Percentiles rank a stretch among this genome's conserved stretches.
These are phyloP conservation scores for Gymnopilus dilepis DNA, from an alignment of 768 basidiomycete genomes.

Conservation along the genomic window DNA sequence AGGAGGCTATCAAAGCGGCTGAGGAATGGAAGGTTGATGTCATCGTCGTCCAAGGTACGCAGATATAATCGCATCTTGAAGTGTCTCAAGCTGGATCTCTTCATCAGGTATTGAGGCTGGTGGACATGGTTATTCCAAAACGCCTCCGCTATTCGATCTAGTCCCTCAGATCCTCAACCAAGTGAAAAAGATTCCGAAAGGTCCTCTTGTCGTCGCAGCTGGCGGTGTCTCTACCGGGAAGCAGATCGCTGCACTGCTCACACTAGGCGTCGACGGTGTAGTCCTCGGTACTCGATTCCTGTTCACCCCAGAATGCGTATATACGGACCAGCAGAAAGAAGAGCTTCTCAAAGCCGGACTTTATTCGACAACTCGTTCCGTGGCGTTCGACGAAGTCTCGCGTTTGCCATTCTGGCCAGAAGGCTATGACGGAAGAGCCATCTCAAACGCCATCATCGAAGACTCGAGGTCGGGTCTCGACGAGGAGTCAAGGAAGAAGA, in stretches of 20 bases:
- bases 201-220: constrained; percentile 59
- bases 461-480: constrained; percentile 31
- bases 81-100: neutral
- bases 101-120: constrained; percentile 34
- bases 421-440: constrained; percentile 49
- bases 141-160: constrained; percentile 54
- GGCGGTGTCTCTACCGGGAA: constrained; percentile 61
- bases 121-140: constrained; percentile 40
- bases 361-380: constrained; percentile 43
- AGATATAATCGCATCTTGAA: neutral
- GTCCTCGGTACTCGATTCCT: constrained; percentile 65
- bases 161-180: constrained; percentile 49
- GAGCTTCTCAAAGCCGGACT: constrained; percentile 30
- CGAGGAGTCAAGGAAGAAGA: constrained; percentile 35
- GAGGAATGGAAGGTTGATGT: constrained; percentile 62
- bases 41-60: constrained; percentile 66
- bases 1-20: constrained; percentile 52
- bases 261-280: constrained; percentile 58
- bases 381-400: constrained; percentile 49
- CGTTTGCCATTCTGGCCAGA: constrained; percentile 48
- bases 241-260: constrained; percentile 55
- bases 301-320: constrained; percentile 52
- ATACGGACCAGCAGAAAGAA: constrained; percentile 27
- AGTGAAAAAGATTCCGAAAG: constrained; percentile 29
- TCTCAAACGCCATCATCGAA: constrained; percentile 40